These are phyloP conservation scores for Curvularia sp. DNA, from an alignment of 2,329 filamentous ascomycete species.

Conservation along the genomic window DNA sequence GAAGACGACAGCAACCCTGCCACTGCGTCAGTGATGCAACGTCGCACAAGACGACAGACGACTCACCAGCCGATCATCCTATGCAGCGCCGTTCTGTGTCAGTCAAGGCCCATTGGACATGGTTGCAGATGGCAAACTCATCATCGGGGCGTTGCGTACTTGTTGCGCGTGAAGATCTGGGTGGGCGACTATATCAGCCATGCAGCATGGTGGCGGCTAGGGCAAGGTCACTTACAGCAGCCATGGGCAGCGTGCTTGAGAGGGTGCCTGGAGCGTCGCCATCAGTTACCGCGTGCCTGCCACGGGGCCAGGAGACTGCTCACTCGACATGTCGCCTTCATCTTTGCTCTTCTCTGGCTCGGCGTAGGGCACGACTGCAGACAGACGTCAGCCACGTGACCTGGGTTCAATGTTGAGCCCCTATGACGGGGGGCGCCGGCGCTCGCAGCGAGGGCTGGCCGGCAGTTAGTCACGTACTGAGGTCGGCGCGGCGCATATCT, in stretches of 20 bases:
- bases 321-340: conserved; percentile 74
- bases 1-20: conserved; percentile 75
- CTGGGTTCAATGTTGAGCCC: conserved; percentile 6
- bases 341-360: conserved; percentile 72
- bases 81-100: conserved; percentile 28
- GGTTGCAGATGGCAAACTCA: conserved; percentile 6
- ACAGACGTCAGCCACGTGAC: conserved; percentile 41
- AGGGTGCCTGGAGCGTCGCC: conserved; percentile 58
- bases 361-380: conserved; percentile 83
- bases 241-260: conserved; percentile 89
- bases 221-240: conserved; percentile 65
- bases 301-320: conserved; percentile 28
- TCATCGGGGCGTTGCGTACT: conserved; percentile 57
- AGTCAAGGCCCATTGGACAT: conserved; percentile 21
- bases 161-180: conserved; percentile 88
- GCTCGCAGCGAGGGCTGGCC: not conserved
- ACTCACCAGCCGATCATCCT: conserved; percentile 70
- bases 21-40: conserved; percentile 21
- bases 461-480: conserved; percentile 62
- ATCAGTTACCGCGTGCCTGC: conserved; percentile 2
- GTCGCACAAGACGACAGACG: conserved; percentile 16
- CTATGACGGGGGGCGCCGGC: conserved; percentile 8
- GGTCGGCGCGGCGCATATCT: conserved; percentile 76
- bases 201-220: conserved; percentile 23
- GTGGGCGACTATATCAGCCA: conserved; percentile 35